Evolutionary conservation across 1,284 basidiomycete species (phyloP), one percentile per base, ranked within the genome.

Genomic region (Cutaneotrichosporon sp.): DNA sequence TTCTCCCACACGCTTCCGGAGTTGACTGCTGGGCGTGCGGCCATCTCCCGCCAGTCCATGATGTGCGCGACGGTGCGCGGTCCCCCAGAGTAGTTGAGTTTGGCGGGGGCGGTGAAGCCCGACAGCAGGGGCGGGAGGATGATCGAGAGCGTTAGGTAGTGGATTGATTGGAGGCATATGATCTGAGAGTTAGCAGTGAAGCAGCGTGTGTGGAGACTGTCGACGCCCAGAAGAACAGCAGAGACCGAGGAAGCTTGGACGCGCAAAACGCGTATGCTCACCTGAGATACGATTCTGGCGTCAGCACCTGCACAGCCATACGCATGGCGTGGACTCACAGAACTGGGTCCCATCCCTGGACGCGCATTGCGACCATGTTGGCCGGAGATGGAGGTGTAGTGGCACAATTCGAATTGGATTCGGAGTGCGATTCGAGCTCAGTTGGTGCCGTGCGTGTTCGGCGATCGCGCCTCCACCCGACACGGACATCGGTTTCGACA

Each of bases 21-120:
- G 50, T 57, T 53, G 2, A 86, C 81, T 0, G 89, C 90, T 3
- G 87, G 83, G 52, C 82, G 76, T 8, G 89, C 87, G 1, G 88
- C 87, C 81, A 98, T 85, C 72, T 97, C 89, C 43, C 90, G 81
- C 94, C 94, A 98, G 75, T 98, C 93, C 83, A 98, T 88, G 26
- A 97, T 79, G 51, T 71, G 72, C 4, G 63, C 62, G 4, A 75
- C 68, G 0, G 72, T 72, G 14, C 63, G 57, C 22, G 74, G 56
- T 3, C 75, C 75, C 19, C 75, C 93, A 69, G 91, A 89, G 69
- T 92, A 90, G 19, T 79, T 77, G 12, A 97, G 79, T 9, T 86
- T 83, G 27, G 79, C 74, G 1, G 84, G 79, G 42, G 89, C 83
- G 1, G 91, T 88, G 66, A 93, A 85, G 12, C 85, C 52, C 22